These are phyloP conservation scores for Conticribra weissflogii DNA, from an alignment of 108 stramenopile genomes.

Conservation along the genomic window DNA sequence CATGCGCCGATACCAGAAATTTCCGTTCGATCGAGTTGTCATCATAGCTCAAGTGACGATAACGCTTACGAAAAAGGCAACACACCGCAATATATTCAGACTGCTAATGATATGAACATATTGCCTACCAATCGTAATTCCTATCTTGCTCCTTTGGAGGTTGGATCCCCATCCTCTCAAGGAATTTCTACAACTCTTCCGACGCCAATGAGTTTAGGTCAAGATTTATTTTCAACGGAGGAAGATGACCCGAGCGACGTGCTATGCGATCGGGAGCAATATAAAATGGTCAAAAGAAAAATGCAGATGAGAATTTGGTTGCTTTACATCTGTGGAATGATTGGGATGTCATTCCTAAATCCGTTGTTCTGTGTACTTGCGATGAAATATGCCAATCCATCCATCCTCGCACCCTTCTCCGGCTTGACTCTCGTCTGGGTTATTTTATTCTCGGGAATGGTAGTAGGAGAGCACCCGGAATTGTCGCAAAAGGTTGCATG, in stretches of 20 bases:
- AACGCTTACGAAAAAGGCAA: neutral
- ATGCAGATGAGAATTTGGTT: conserved; percentile 24
- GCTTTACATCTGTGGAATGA: conserved; percentile 62
- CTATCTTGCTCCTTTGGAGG: conserved; percentile 6
- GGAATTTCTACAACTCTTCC: neutral
- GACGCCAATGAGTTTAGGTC: neutral
- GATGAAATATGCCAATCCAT: conserved; percentile 88
- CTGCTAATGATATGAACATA: too few species aligned
- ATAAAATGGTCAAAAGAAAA: neutral
- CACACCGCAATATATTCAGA: neutral
- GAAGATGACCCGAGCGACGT: neutral
- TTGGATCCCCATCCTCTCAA: neutral
- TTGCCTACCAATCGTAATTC: too few species aligned
- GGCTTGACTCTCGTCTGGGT: conserved; percentile 91
- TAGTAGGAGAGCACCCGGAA: conserved; percentile 63
- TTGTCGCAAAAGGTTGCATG: conserved; percentile 64
- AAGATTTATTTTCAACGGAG: neutral
- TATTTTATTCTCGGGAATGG: conserved; percentile 57
- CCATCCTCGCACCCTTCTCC: conserved; percentile 83
- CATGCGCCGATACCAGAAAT: neutral
- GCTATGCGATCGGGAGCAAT: neutral
- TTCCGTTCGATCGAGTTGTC: neutral
- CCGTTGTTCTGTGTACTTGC: conserved; percentile 80
- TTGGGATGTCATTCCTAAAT: conserved; percentile 86
- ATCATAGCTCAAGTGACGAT: neutral